phyloP scores from a whole-genome alignment of 148 eudicot genomes.

The Arbutus unedo region DNA sequence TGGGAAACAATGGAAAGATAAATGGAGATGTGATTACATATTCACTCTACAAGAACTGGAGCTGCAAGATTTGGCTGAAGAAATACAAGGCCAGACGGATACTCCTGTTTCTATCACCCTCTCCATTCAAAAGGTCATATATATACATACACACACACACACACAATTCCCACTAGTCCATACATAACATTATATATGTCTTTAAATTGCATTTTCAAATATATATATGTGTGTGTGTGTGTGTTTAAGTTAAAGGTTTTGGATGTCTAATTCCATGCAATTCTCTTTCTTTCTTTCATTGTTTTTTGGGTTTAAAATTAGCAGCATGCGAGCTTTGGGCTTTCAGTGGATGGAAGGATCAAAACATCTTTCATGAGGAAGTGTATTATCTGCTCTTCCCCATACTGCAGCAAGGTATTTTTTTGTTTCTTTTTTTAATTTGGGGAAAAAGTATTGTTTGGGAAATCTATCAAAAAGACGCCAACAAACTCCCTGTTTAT shows the following conservation, averaged over 20 bases:
- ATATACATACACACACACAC: too few relatives aligned
- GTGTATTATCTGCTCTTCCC: conserved; percentile 69
- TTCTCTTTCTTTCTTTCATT: too few relatives aligned
- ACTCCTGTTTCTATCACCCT: conserved; percentile 41
- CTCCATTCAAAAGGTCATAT: conserved; percentile 42
- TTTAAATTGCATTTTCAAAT: too few relatives aligned
- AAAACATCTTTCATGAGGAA: conserved; percentile 53
- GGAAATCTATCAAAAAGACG: background rate
- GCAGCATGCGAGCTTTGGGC: conserved; percentile 87
- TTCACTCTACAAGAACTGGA: conserved; percentile 43
- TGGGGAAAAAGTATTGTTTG: background rate
- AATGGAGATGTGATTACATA: conserved; percentile 43
- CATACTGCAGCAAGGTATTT: conserved; percentile 55
- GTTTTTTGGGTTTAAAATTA: background rate
- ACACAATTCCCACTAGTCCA: too few relatives aligned
- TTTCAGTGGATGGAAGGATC: conserved; percentile 79
- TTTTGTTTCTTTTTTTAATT: background rate
- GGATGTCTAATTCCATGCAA: too few relatives aligned
- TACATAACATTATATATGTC: too few relatives aligned
- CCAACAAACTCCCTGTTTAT: background rate
- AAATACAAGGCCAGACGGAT: conserved; percentile 27
- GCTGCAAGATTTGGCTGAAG: conserved; percentile 50
- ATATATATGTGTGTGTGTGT: too few relatives aligned
- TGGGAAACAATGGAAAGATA: conserved; percentile 37
- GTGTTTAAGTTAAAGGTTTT: too few relatives aligned